phyloP scores from a whole-genome alignment of 2,329 filamentous ascomycete species.

The Cytospora leucostoma region DNA sequence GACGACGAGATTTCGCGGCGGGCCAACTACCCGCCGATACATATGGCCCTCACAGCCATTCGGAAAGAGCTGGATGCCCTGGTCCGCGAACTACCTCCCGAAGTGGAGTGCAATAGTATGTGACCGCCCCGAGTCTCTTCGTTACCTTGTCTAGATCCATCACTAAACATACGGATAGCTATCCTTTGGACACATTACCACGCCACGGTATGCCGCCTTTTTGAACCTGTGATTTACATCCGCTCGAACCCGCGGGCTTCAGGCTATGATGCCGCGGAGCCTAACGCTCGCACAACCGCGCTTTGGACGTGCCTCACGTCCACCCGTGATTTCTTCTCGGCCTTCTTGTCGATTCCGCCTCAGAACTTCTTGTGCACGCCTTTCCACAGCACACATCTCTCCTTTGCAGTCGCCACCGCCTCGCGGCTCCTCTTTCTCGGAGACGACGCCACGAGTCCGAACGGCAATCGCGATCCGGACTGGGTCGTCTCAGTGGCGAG shows the following conservation, averaged over 20 bases:
- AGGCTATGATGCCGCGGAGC: slow-evolving; percentile 26
- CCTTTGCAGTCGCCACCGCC: slow-evolving; percentile 40
- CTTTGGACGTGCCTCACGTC: slow-evolving; percentile 42
- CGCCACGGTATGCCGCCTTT: slow-evolving; percentile 39
- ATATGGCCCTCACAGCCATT: slow-evolving; percentile 39
- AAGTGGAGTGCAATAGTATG: slow-evolving; percentile 33
- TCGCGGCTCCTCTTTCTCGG: slow-evolving; percentile 41
- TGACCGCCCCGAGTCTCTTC: not conserved
- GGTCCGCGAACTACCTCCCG: slow-evolving; percentile 21
- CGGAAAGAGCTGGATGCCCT: slow-evolving; percentile 39
- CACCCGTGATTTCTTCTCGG: slow-evolving; percentile 33
- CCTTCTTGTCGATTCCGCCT: slow-evolving; percentile 33
- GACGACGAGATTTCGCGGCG: slow-evolving; percentile 17
- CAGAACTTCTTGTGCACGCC: slow-evolving; percentile 36
- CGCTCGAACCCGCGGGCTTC: slow-evolving; percentile 27
- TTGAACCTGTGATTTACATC: slow-evolving; percentile 41
- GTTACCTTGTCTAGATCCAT: not conserved
- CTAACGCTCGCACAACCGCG: slow-evolving; percentile 37
- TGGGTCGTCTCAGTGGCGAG: slow-evolving; percentile 42
- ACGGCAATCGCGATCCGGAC: slow-evolving; percentile 32
- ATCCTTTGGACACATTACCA: slow-evolving; percentile 40
- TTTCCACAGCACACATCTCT: slow-evolving; percentile 36
- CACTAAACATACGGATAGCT: slow-evolving; percentile 31
- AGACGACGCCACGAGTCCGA: slow-evolving; percentile 6
- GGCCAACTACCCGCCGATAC: slow-evolving; percentile 33